Conservation (phyloP, 2,329 filamentous ascomycete genomes). For the Fusarium subglutinans region DNA sequence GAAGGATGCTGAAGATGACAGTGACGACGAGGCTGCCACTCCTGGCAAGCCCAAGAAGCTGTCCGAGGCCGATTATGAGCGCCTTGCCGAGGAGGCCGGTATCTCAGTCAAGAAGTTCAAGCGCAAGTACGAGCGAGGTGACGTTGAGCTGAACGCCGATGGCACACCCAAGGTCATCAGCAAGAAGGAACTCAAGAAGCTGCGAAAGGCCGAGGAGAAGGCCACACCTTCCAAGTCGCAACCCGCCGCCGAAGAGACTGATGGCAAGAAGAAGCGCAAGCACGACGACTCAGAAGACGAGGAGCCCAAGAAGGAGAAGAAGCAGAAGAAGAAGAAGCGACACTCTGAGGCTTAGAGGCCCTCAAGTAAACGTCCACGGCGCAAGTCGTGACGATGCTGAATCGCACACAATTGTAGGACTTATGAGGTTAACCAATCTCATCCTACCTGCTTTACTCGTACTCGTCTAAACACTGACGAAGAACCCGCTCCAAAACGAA, state of each 20-base stretch:
- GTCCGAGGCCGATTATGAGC: conserved; percentile 65
- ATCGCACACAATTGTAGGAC: conserved; percentile 28
- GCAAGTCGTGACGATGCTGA: conserved; percentile 32
- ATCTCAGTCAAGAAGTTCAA: conserved; percentile 80
- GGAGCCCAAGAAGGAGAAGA: conserved; percentile 67
- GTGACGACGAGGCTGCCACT: conserved; percentile 46
- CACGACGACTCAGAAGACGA: conserved; percentile 73
- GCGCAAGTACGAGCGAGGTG: conserved; percentile 79
- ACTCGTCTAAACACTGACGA: conserved; percentile 42
- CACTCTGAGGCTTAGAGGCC: conserved; percentile 48
- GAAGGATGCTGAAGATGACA: conserved; percentile 55
- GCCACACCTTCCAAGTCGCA: conserved; percentile 54
- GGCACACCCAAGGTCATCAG: conserved; percentile 73
- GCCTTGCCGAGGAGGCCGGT: conserved; percentile 71
- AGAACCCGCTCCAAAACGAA: conserved; percentile 33
- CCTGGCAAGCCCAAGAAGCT: conserved; percentile 55
- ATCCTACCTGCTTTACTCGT: conserved; percentile 40
- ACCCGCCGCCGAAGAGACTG: conserved; percentile 53
- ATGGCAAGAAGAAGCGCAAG: conserved; percentile 71
- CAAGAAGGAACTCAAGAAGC: conserved; percentile 82
- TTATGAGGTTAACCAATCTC: conserved; percentile 12
- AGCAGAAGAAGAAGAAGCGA: conserved; percentile 61
- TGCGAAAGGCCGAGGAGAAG: conserved; percentile 68
- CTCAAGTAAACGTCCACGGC: conserved; percentile 27
- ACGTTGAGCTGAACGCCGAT: conserved; percentile 72